A percentile compares a stretch with the other conserved stretches of the same genome.
phyloP scores from a whole-genome alignment of 78 protist genomes.

The Dictyostelium firmibasis region DNA sequence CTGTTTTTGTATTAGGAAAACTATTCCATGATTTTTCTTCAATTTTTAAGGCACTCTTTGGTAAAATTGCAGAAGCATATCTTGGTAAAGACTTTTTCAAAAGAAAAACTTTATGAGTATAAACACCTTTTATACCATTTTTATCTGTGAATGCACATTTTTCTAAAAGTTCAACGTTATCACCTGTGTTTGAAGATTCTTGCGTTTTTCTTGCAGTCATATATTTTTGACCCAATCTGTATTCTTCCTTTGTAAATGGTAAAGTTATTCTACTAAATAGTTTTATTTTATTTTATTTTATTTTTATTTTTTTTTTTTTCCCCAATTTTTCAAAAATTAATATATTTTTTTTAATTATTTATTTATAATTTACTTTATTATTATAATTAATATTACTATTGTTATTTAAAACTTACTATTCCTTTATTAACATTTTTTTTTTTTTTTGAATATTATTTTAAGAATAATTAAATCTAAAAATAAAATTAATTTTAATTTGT shows the following conservation, averaged over 20 bases:
- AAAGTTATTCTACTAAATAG: slow-evolving; percentile 38
- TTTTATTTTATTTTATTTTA: no score
- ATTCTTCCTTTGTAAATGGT: slow-evolving; percentile 63
- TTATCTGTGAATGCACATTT: slow-evolving; percentile 36
- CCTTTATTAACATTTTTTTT: neutral
- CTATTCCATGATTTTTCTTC: slow-evolving; percentile 96
- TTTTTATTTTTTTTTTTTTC: no score
- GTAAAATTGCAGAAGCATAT: slow-evolving; percentile 74
- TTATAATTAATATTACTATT: no score
- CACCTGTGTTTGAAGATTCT: slow-evolving; percentile 31
- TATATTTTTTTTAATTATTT: no score
- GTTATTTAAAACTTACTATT: neutral
- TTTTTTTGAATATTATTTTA: no score
- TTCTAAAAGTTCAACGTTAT: slow-evolving; percentile 22
- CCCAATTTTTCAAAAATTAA: no score
- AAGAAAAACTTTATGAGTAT: slow-evolving; percentile 55
- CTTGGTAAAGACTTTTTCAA: slow-evolving; percentile 52
- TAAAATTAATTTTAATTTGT: neutral
- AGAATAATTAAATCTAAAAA: no score
- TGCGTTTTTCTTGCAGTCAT: slow-evolving; percentile 14
- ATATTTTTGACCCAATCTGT: slow-evolving; percentile 34
- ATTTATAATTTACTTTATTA: no score
- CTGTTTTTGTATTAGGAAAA: slow-evolving; percentile 89
- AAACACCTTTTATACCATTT: slow-evolving; percentile 28
- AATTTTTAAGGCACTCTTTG: slow-evolving; percentile 78